Percentiles rank a stretch among this genome's conserved stretches.
Conservation (phyloP, 768 basidiomycete species). For the Scleroderma bovista region DNA sequence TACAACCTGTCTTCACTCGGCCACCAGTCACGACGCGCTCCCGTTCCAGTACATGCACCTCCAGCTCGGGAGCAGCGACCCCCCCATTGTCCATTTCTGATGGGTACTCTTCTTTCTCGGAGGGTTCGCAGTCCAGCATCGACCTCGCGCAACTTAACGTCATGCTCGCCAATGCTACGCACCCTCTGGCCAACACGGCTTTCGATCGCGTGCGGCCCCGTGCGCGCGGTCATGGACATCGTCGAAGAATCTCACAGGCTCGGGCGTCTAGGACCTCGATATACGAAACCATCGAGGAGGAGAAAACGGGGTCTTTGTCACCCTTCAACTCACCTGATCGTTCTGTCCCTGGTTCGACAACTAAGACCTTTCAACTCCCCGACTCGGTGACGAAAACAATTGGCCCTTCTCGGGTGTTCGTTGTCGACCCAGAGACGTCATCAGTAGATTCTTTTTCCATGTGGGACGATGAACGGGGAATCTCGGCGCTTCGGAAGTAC, state of each 20-base stretch:
- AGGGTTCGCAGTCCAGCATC: conserved; percentile 73
- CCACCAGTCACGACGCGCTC: conserved; percentile 47
- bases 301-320: conserved; percentile 36
- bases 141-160: conserved; percentile 59
- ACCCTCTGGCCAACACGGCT: conserved; percentile 41
- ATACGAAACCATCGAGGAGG: conserved; percentile 80
- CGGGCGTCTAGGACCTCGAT: conserved; percentile 61
- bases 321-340: conserved; percentile 21
- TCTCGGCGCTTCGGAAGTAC: conserved; percentile 57
- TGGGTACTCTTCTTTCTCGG: conserved; percentile 58
- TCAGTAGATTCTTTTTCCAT: conserved; percentile 39
- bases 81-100: conserved; percentile 68
- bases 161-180: conserved; percentile 49
- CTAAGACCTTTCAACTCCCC: conserved; percentile 22
- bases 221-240: conserved; percentile 60
- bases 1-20: conserved; percentile 56
- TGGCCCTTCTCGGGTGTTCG: conserved; percentile 39
- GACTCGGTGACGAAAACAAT: conserved; percentile 18
- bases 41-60: conserved; percentile 65
- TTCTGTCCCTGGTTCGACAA: conserved; percentile 15
- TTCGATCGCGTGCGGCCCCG: conserved; percentile 38
- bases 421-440: conserved; percentile 53
- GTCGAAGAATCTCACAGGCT: conserved; percentile 61
- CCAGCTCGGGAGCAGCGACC: conserved; percentile 62
- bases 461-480: conserved; percentile 70